Evolutionary conservation across 1,284 basidiomycete species (phyloP), one percentile per base, ranked within the genome.

Genomic region (Naganishia cerealis): DNA sequence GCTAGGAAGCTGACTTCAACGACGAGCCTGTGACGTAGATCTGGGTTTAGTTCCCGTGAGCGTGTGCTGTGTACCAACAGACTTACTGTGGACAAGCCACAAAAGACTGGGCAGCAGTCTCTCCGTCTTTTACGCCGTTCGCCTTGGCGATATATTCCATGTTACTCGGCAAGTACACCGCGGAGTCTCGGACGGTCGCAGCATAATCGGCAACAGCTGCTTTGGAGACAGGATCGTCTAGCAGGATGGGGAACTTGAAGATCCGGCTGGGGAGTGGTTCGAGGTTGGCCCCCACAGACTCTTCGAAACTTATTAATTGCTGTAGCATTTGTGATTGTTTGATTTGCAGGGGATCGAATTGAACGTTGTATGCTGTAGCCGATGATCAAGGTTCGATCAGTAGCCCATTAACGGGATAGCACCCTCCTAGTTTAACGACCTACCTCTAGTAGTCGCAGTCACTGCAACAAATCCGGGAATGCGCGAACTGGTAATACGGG

Each of bases 121-220:
- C 71, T 46, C 82, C 81, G 21, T 82, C 82, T 8, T 79, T 74
- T 12, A 88, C 76, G 0, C 87, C 87, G 71, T 88, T 89, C 50
- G 87, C 87, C 54, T 78, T 81, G 0, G 87, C 87, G 1, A 89
- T 82, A 72, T 89, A 89, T 53, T 87, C 84, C 52, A 87, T 77
- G 72, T 90, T 90, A 75, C 85, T 86, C 0, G 87, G 88, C 0
- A 90, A 78, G 74, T 90, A 90, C 0, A 85, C 85, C 0, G 88
- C 87, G 62, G 83, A 84, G 62, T 83, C 80, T 15, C 88, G 79
- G 0, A 81, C 84, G 0, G 84, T 84, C 4, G 77, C 79, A 83
- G 86, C 87, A 74, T 90, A 89, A 39, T 84, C 81, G 42, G 83
- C 75, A 29, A 88, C 79, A 5, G 87, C 86, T 12, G 85, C 85